These are phyloP conservation scores for Adansonia grandidieri DNA, from an alignment of 441 rosid species.

Conservation along the genomic window DNA sequence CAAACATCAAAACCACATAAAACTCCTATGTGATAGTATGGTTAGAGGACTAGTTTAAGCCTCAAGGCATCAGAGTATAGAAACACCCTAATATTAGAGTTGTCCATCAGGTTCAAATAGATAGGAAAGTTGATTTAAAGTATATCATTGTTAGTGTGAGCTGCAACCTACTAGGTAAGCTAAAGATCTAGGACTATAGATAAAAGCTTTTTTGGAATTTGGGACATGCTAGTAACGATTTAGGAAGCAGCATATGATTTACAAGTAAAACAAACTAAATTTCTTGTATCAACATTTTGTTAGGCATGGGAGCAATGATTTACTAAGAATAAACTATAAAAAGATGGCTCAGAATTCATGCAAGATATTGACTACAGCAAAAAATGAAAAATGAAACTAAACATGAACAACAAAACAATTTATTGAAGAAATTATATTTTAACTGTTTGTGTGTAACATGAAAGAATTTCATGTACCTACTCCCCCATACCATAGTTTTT, in stretches of 20 bases:
- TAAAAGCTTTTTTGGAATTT: not conserved
- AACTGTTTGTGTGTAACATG: not conserved
- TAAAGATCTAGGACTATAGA: conserved; percentile 1
- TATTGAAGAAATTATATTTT: conserved; percentile 1
- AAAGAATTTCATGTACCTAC: conserved; percentile 58
- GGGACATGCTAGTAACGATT: not conserved
- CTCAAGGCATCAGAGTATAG: not conserved
- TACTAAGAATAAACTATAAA: not conserved
- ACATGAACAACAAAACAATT: not conserved
- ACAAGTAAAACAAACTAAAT: not conserved
- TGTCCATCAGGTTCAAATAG: not conserved
- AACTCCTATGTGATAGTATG: not conserved
- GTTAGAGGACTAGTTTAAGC: not conserved
- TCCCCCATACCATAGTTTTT: conserved; percentile 63
- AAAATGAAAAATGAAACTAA: not conserved
- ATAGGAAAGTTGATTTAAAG: not conserved
- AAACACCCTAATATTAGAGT: not conserved
- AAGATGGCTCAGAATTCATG: not conserved
- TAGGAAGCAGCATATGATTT: conserved; percentile 14
- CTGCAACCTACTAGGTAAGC: conserved; percentile 2
- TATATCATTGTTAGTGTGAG: not conserved
- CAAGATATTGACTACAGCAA: not conserved
- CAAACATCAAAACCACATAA: not conserved
- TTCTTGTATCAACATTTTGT: not conserved
- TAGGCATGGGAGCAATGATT: not conserved